Conservation (phyloP, 306 rosid genomes). For the Cucurbita maxima region DNA sequence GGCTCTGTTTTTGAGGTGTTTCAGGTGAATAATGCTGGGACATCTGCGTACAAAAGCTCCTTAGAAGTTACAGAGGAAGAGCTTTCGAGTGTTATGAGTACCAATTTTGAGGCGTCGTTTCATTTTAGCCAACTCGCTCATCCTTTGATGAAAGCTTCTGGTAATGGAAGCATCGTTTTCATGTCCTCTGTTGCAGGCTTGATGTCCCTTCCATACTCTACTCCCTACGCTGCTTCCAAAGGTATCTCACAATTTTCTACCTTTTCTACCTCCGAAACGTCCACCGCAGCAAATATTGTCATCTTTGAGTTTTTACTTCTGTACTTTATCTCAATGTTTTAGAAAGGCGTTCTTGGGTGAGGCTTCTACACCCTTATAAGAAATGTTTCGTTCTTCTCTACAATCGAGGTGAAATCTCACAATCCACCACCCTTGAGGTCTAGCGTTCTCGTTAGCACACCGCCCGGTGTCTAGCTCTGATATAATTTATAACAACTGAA, state of each 20-base stretch:
- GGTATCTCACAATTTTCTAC: constrained; percentile 9
- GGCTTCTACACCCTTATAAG: too few relatives aligned
- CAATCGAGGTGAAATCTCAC: too few relatives aligned
- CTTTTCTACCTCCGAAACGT: too few relatives aligned
- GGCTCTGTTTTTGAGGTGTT: neutral
- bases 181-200: constrained; percentile 26
- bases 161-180: constrained; percentile 27
- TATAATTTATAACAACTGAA: too few relatives aligned
- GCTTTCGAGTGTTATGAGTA: constrained; percentile 12
- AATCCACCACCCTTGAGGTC: too few relatives aligned
- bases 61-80: constrained; percentile 12
- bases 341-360: too few relatives aligned
- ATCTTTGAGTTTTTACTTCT: too few relatives aligned
- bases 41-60: neutral
- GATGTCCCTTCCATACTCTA: constrained; percentile 16
- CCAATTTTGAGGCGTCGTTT: constrained; percentile 21
- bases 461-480: too few relatives aligned
- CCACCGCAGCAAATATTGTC: too few relatives aligned
- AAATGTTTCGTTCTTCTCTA: too few relatives aligned
- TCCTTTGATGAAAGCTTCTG: constrained; percentile 36
- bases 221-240: constrained; percentile 40
- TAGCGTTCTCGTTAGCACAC: too few relatives aligned
- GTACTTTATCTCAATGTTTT: too few relatives aligned
- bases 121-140: constrained; percentile 28
- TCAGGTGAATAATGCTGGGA: constrained; percentile 3